A percentile compares a stretch with the other conserved stretches of the same genome.
Conservation (phyloP, 2,329 filamentous ascomycete genomes). For the Aspergillus chevalieri region DNA sequence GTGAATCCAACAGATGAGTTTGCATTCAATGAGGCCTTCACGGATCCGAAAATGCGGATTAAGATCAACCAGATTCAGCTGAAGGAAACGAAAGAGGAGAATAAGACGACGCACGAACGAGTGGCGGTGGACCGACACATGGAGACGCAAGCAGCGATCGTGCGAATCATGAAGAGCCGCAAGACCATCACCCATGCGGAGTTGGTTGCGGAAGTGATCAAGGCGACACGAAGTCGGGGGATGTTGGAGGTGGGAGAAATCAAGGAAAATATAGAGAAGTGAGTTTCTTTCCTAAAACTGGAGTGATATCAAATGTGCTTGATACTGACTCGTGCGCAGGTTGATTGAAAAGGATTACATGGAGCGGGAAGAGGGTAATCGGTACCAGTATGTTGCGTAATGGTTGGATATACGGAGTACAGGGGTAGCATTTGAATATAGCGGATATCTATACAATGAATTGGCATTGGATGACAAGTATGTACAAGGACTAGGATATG, state of each 20-base stretch:
- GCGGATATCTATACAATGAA: not conserved
- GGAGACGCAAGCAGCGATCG: slow-evolving; percentile 94
- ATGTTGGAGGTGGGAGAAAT: slow-evolving; percentile 81
- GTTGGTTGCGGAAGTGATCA: slow-evolving; percentile 86
- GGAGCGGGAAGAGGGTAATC: slow-evolving; percentile 64
- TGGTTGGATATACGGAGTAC: not conserved
- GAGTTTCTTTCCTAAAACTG: slow-evolving; percentile 32
- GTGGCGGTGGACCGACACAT: slow-evolving; percentile 86
- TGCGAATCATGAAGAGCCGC: slow-evolving; percentile 91
- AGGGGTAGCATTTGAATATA: not conserved
- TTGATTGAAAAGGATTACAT: slow-evolving; percentile 92
- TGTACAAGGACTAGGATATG: not conserved
- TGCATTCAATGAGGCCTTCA: slow-evolving; percentile 69
- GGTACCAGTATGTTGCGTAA: slow-evolving; percentile 65
- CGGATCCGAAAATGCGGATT: slow-evolving; percentile 76
- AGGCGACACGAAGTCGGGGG: slow-evolving; percentile 77
- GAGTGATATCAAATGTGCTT: not conserved
- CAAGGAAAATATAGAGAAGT: slow-evolving; percentile 96
- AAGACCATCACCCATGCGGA: slow-evolving; percentile 84
- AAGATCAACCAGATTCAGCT: slow-evolving; percentile 99
- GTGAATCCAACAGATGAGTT: slow-evolving; percentile 76
- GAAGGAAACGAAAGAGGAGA: slow-evolving; percentile 92
- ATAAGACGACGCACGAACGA: slow-evolving; percentile 85
- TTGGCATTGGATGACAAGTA: not conserved
- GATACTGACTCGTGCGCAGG: slow-evolving; percentile 38